Evolutionary conservation across 805 yeast genomes (phyloP), one percentile per base, ranked within the genome.

Genomic region (Candida andamanensis): DNA sequence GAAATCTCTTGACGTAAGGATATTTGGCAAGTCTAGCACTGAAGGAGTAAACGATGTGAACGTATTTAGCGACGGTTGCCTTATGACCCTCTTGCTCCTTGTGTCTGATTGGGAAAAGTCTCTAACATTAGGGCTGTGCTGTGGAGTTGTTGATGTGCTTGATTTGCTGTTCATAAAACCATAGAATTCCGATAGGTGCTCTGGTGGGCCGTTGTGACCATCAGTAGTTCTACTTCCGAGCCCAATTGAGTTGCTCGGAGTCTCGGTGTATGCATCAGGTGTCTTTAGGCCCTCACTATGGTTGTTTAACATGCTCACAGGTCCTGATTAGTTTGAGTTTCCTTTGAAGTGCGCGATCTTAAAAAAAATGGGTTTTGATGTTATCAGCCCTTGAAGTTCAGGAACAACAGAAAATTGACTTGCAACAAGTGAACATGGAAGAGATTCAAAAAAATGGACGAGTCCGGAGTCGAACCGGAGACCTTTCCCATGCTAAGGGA

Each of bases 1-100:
- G 30, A 81, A 72, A 48, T 83, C 92, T 22, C 67, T 65, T 24
- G 74, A 64, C 1, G 85, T 76, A 8, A 80, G 64, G 12, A 80
- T 54, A 12, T 73, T 71, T n/a, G 77, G 76, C 40, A 79, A 56
- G 41, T 79, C 85, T 36, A 74, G 51, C 4, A 74, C 70, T 2
- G 81, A 67, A 17, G 78, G 74, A 6, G 72, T 54, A 26, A 63
- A 58, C 4, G 79, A 73, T 6, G 71, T 58, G 36, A 67, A 62
- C 19, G 62, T 57, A 56, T 63, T 42, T 45, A 63, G 38, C 1
- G 72, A 63, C 9, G 67, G 54, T 28, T 55, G 49, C 24, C 59
- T 36, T 4, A 28, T 32, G 11, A 39, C 28, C 18, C 29, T 29
- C 17, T 33, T 28, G 11, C 12, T n/a, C n/a, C 18, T 4, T n/a